Evolutionary conservation across 1,284 basidiomycete species (phyloP).

Genomic region (Cryptococcus sp.): DNA sequence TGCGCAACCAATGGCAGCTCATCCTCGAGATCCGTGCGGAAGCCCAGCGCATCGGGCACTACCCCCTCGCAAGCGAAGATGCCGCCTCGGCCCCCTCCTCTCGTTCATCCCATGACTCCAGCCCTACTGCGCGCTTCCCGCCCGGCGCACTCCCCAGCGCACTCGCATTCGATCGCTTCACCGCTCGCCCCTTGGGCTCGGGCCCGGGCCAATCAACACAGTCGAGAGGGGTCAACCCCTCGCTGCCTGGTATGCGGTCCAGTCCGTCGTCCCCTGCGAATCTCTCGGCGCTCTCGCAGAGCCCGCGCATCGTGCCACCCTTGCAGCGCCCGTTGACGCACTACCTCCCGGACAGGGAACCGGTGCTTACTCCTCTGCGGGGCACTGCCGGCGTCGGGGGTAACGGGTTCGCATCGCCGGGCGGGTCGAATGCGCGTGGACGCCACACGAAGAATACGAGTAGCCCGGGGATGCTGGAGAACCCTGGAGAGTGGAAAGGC

Average conservation of each 20-base stretch:
- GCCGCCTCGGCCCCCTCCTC: slow-evolving; percentile 18
- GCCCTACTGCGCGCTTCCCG: not conserved
- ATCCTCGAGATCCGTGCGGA: slow-evolving; percentile 39
- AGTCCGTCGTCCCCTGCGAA: slow-evolving; percentile 44
- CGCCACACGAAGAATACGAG: not conserved
- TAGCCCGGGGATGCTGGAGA: not conserved
- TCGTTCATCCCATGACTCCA: slow-evolving; percentile 23
- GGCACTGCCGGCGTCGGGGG: too few relatives aligned
- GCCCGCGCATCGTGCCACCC: slow-evolving; percentile 2
- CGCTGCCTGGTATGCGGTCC: slow-evolving; percentile 18
- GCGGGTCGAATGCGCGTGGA: not conserved
- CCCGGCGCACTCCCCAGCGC: slow-evolving; percentile 14
- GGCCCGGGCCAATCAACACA: slow-evolving; percentile 11
- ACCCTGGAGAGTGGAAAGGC: not conserved
- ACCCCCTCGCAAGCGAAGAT: slow-evolving; percentile 35
- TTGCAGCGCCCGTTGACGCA: slow-evolving; percentile 36
- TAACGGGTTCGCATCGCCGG: too few relatives aligned
- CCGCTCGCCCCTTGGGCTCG: not conserved
- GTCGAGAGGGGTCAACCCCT: slow-evolving; percentile 3
- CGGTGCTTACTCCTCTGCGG: slow-evolving; percentile 8
- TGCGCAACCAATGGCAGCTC: slow-evolving; percentile 53
- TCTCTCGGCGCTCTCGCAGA: not conserved
- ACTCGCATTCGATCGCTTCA: slow-evolving; percentile 14
- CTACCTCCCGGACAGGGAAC: slow-evolving; percentile 36
- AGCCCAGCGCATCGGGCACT: slow-evolving; percentile 36